Evolutionary conservation across 106 monocot genomes (phyloP).

Genomic region (Hemerocallis citrina): DNA sequence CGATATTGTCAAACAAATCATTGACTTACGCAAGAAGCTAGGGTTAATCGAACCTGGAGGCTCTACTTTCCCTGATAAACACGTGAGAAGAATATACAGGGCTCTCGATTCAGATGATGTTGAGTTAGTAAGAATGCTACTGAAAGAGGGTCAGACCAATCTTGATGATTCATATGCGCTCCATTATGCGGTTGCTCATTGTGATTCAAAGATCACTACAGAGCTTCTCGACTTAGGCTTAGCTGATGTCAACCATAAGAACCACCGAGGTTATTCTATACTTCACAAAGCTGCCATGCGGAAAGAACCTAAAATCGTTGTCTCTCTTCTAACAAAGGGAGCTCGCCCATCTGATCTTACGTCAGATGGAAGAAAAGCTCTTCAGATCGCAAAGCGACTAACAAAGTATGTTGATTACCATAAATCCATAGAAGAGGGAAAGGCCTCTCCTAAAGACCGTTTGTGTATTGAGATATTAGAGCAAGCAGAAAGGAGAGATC

Average conservation of each 20-base stretch:
- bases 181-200: conserved; percentile 79
- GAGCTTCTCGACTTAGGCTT: conserved; percentile 61
- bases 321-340: conserved; percentile 68
- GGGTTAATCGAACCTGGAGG: conserved; percentile 10
- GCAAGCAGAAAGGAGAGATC: conserved; percentile 59
- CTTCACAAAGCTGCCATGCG: conserved; percentile 80
- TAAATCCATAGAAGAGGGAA: conserved; percentile 32
- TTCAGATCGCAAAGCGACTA: conserved; percentile 70
- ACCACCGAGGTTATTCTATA: conserved; percentile 56
- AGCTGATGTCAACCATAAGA: conserved; percentile 69
- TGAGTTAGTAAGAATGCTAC: conserved; percentile 64
- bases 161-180: conserved; percentile 77
- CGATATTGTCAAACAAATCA: conserved; percentile 40
- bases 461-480: conserved; percentile 81
- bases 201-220: conserved; percentile 52
- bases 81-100: conserved; percentile 42
- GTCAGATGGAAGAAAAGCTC: conserved; percentile 53
- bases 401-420: conserved; percentile 46
- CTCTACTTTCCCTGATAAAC: conserved; percentile 24
- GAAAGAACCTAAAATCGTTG: conserved; percentile 66
- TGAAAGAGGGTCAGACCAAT: conserved; percentile 47
- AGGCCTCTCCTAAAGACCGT: conserved; percentile 38
- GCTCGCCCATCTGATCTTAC: conserved; percentile 57
- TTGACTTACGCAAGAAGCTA: conserved; percentile 6
- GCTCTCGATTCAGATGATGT: conserved; percentile 89